A percentile compares a stretch with the other conserved stretches of the same genome.
Evolutionary conservation across 345 rosid species (phyloP).

Genomic region (Syzygium oleosum): DNA sequence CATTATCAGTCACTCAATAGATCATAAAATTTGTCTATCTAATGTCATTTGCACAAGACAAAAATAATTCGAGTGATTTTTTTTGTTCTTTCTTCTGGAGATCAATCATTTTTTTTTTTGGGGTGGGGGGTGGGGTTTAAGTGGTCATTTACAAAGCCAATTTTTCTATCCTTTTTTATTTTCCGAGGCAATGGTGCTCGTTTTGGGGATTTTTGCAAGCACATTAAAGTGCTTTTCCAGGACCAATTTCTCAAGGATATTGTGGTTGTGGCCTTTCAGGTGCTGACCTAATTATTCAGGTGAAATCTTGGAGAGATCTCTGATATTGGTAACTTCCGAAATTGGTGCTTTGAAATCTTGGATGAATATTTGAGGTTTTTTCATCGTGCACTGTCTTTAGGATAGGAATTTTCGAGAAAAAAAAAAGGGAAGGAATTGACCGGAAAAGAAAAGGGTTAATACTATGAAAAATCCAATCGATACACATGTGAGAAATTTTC

Average conservation of each 20-base stretch:
- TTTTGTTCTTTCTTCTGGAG: no score
- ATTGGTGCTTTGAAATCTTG: neutral
- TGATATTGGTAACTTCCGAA: neutral
- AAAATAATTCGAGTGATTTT: no score
- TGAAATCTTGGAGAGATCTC: neutral
- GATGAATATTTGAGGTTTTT: neutral
- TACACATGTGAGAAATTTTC: no score
- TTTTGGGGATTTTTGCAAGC: neutral
- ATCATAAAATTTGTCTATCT: neutral
- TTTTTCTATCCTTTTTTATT: neutral
- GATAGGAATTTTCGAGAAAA: no score
- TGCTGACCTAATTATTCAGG: no score
- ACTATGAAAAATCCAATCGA: no score
- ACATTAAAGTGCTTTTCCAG: neutral
- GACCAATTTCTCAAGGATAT: neutral
- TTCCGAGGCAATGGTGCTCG: neutral
- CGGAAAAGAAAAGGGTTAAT: no score
- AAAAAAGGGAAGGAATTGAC: neutral
- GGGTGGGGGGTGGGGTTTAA: neutral
- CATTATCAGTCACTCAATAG: neutral
- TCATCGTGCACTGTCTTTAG: no score
- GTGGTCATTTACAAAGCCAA: no score
- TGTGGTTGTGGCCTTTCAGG: neutral
- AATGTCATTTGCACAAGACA: no score
- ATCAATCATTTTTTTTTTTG: no score